A percentile compares a stretch with the other conserved stretches of the same genome.
These are phyloP conservation scores for Protomyces lactucae-debilis DNA, from an alignment of 1,139 yeast species.

Conservation along the genomic window DNA sequence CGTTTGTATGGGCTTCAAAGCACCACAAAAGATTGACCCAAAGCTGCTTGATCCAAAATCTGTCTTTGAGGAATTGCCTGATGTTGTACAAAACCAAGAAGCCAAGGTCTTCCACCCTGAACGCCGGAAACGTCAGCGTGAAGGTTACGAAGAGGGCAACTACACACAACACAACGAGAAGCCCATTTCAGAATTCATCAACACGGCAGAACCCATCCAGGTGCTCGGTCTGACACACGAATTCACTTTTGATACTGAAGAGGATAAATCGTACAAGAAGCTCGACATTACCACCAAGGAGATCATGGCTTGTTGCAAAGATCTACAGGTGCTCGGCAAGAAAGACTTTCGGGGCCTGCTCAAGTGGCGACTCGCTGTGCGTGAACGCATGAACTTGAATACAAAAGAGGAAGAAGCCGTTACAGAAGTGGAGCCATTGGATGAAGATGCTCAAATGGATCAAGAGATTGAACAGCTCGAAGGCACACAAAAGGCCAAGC, in stretches of 20 bases:
- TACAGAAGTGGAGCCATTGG: conserved; percentile 62
- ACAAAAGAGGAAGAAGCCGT: conserved; percentile 47
- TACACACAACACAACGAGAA: conserved; percentile 67
- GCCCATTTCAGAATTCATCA: conserved; percentile 74
- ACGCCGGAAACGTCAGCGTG: conserved; percentile 81
- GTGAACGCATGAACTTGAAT: conserved; percentile 71
- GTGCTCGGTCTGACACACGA: conserved; percentile 65
- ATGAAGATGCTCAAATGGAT: conserved; percentile 86
- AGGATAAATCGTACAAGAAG: conserved; percentile 56
- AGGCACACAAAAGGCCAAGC: conserved; percentile 62
- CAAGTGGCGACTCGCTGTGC: conserved; percentile 82
- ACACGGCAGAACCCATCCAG: conserved; percentile 75
- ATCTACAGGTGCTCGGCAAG: conserved; percentile 86
- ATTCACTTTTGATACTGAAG: conserved; percentile 39
- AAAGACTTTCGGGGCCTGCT: conserved; percentile 82
- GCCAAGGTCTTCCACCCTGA: conserved; percentile 93
- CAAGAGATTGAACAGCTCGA: conserved; percentile 71
- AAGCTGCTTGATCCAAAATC: conserved; percentile 84
- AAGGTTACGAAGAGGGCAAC: conserved; percentile 96
- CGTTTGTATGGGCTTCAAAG: conserved; percentile 91
- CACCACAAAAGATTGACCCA: conserved; percentile 93
- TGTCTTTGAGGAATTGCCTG: conserved; percentile 82
- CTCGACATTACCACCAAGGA: conserved; percentile 74
- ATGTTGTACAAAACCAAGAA: conserved; percentile 74
- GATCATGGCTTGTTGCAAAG: conserved; percentile 75